A percentile compares a stretch with the other conserved stretches of the same genome.
Conservation (phyloP, 495 filamentous ascomycete species). For the Xylaria scruposa region DNA sequence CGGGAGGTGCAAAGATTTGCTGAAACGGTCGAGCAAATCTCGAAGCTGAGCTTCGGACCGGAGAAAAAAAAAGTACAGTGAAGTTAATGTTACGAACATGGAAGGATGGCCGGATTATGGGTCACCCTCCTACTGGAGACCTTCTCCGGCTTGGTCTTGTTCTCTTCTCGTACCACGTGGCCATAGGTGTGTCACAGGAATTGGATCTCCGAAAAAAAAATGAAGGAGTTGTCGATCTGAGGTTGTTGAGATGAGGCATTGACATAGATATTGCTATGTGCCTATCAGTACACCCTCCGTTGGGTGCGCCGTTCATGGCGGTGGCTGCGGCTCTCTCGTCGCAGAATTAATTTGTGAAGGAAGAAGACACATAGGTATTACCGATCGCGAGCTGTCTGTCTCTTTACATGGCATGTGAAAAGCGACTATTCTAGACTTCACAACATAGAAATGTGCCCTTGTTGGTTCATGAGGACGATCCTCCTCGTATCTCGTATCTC, state of each 20-base stretch:
- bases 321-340: conserved; percentile 10
- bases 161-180: neutral
- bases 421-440: conserved; percentile 15
- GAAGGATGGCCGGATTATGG: conserved; percentile 1
- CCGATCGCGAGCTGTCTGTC: conserved; percentile 2
- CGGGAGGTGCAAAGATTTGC: too few species aligned
- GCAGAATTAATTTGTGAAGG: conserved; percentile 5
- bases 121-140: conserved; percentile 12
- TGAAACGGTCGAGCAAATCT: too few species aligned
- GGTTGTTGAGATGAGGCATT: conserved; percentile 12
- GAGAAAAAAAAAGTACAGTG: too few species aligned
- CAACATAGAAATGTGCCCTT: neutral
- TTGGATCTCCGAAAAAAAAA: neutral
- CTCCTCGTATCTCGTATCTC: too few species aligned
- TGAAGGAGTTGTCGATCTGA: conserved; percentile 13
- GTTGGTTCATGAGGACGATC: too few species aligned
- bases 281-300: conserved; percentile 4
- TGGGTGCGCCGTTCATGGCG: conserved; percentile 12
- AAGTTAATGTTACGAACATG: conserved; percentile 2
- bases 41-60: too few species aligned
- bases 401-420: conserved; percentile 11
- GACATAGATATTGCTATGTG: conserved; percentile 13
- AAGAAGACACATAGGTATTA: conserved; percentile 9
- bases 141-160: conserved; percentile 9
- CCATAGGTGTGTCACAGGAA: neutral